Evolutionary conservation across 2,329 filamentous ascomycete genomes (phyloP).

Genomic region (Ophiosphaerella narmari): DNA sequence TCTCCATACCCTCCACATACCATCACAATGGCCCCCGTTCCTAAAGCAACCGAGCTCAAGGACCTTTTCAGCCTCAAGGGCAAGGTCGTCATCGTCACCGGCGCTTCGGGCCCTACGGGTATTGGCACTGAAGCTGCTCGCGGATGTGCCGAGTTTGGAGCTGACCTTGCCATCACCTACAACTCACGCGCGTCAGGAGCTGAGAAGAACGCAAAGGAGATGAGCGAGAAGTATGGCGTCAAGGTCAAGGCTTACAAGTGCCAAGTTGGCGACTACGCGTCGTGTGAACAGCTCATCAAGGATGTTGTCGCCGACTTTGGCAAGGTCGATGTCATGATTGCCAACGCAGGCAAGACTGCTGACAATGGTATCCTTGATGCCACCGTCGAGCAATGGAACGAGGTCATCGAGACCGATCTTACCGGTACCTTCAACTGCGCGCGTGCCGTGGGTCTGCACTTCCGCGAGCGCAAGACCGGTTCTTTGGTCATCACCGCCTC

Average conservation of each 20-base stretch:
- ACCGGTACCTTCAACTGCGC: constrained; percentile 88
- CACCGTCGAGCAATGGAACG: constrained; percentile 71
- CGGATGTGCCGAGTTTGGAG: constrained; percentile 67
- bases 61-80: constrained; percentile 61
- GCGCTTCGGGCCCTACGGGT: constrained; percentile 65
- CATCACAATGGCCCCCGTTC: constrained; percentile 55
- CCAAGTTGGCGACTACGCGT: constrained; percentile 62
- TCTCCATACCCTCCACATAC: constrained; percentile 26
- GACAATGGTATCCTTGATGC: constrained; percentile 71
- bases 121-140: constrained; percentile 71
- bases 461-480: constrained; percentile 67
- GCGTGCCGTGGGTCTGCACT: constrained; percentile 82
- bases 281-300: constrained; percentile 61
- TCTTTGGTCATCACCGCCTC: constrained; percentile 70
- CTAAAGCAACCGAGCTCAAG: constrained; percentile 61
- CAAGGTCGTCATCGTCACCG: constrained; percentile 58
- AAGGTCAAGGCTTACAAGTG: constrained; percentile 72
- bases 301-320: constrained; percentile 71
- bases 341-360: constrained; percentile 73
- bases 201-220: constrained; percentile 68
- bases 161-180: constrained; percentile 70
- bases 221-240: constrained; percentile 63
- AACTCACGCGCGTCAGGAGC: constrained; percentile 64
- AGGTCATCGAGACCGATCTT: constrained; percentile 83
- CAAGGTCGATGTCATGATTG: constrained; percentile 69